Percentiles rank a stretch among this genome's conserved stretches.
Conservation (phyloP, 371 early-diverging fungal genomes). For the Choanephora cucurbitarum region DNA sequence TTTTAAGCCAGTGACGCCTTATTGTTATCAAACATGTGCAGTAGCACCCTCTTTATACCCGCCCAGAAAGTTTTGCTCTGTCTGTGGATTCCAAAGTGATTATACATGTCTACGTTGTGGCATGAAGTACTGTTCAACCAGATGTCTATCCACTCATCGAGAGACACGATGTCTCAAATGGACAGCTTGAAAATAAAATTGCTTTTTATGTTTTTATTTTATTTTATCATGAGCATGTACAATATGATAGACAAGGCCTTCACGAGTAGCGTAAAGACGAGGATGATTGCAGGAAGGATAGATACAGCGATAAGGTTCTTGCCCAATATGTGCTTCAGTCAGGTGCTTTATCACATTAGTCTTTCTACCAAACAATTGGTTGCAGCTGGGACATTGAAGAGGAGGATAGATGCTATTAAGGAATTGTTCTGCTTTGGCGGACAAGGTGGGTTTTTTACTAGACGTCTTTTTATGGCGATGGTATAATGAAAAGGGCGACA, state of each 20-base stretch:
- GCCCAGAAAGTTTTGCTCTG: constrained; percentile 66
- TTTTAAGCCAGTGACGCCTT: constrained; percentile 30
- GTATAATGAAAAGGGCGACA: constrained; percentile 21
- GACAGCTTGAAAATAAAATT: constrained; percentile 15
- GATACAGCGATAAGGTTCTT: constrained; percentile 52
- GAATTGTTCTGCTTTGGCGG: constrained; percentile 26
- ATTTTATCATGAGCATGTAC: constrained; percentile 37
- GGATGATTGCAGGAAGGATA: constrained; percentile 42
- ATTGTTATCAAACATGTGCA: constrained; percentile 57
- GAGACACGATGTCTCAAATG: constrained; percentile 58
- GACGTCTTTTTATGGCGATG: constrained; percentile 23
- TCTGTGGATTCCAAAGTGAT: constrained; percentile 63
- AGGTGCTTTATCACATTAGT: constrained; percentile 53
- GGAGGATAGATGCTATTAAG: constrained; percentile 43
- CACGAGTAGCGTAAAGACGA: constrained; percentile 46
- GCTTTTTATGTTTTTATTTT: constrained; percentile 10
- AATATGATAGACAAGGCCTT: constrained; percentile 53
- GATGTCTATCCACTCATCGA: constrained; percentile 58
- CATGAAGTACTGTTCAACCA: constrained; percentile 66
- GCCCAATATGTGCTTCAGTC: constrained; percentile 37
- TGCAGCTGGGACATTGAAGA: constrained; percentile 47
- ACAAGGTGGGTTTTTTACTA: constrained; percentile 35
- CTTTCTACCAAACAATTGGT: constrained; percentile 38
- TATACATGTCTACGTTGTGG: constrained; percentile 67
- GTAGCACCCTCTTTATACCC: constrained; percentile 61